These are phyloP conservation scores for Suhomyces yuchorum DNA, from an alignment of 1,139 yeast species.

Conservation along the genomic window DNA sequence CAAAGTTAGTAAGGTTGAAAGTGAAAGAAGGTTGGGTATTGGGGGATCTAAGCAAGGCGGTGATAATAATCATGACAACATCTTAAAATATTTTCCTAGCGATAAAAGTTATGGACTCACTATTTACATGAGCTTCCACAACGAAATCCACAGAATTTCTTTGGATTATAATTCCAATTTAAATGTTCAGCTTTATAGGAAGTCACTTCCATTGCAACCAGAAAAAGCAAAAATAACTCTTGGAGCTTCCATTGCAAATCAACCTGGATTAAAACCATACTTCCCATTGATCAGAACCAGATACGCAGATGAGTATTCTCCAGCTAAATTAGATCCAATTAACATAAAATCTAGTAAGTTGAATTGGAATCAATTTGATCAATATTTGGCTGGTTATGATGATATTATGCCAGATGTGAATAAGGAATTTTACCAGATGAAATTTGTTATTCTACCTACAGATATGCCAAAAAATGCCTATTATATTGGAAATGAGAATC, in stretches of 20 bases:
- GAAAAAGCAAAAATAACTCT: conserved; percentile 16
- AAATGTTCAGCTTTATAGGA: conserved; percentile 72
- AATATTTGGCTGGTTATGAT: conserved; percentile 84
- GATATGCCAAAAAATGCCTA: conserved; percentile 63
- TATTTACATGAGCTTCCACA: conserved; percentile 73
- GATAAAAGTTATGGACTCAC: conserved; percentile 51
- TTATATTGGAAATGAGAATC: conserved; percentile 55
- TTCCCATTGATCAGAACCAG: conserved; percentile 72
- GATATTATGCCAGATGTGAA: conserved; percentile 63
- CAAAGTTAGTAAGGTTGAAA: conserved; percentile 64
- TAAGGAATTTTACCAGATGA: conserved; percentile 64
- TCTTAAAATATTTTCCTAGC: conserved; percentile 47
- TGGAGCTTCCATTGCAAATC: background rate
- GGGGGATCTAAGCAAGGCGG: conserved; percentile 1
- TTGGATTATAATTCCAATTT: conserved; percentile 70
- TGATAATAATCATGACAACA: conserved; percentile 44
- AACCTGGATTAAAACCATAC: conserved; percentile 31
- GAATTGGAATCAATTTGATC: conserved; percentile 94
- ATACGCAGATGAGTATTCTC: conserved; percentile 68
- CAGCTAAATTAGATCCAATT: conserved; percentile 58
- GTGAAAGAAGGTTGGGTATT: conserved; percentile 53
- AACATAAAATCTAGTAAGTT: conserved; percentile 55
- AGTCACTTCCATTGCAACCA: conserved; percentile 18
- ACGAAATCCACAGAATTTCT: conserved; percentile 81
- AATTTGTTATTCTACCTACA: conserved; percentile 82